Evolutionary conservation across 2,329 filamentous ascomycete genomes (phyloP).

Genomic region (Cladosporium sphaerospermum): DNA sequence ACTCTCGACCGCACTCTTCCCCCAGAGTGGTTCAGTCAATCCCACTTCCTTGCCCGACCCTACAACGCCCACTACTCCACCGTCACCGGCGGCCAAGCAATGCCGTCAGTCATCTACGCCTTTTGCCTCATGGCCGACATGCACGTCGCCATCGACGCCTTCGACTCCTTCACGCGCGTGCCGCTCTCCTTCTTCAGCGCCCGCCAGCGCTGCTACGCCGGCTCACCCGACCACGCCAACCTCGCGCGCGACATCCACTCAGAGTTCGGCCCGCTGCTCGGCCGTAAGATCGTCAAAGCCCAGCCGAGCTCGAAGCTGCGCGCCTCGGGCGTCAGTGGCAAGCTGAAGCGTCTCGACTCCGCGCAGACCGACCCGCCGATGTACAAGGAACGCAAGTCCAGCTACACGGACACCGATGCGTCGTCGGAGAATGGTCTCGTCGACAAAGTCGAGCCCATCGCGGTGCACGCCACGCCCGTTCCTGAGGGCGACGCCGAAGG

Average conservation of each 20-base stretch:
- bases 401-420: conserved; percentile 10
- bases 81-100: conserved; percentile 16
- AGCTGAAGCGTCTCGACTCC: conserved; percentile 2
- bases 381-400: conserved; percentile 8
- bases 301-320: conserved; percentile 9
- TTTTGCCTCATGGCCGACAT: conserved; percentile 36
- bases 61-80: conserved; percentile 30
- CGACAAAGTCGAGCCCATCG: conserved; percentile 6
- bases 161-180: conserved; percentile 28
- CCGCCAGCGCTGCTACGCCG: conserved; percentile 38
- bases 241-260: conserved; percentile 41
- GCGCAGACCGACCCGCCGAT: not conserved
- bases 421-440: conserved; percentile 9
- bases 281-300: conserved; percentile 19
- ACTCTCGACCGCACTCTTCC: conserved; percentile 31
- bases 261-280: conserved; percentile 39
- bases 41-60: conserved; percentile 38
- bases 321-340: not conserved
- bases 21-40: conserved; percentile 36
- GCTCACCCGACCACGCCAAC: conserved; percentile 41
- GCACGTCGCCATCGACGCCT: conserved; percentile 24
- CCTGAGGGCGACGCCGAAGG: not conserved
- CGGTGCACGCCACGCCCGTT: not conserved
- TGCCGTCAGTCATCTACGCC: conserved; percentile 36
- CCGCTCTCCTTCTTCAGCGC: conserved; percentile 42